Evolutionary conservation across 75 land plant species (phyloP), one percentile per base, ranked within the genome.

Genomic region (Pinus taeda): DNA sequence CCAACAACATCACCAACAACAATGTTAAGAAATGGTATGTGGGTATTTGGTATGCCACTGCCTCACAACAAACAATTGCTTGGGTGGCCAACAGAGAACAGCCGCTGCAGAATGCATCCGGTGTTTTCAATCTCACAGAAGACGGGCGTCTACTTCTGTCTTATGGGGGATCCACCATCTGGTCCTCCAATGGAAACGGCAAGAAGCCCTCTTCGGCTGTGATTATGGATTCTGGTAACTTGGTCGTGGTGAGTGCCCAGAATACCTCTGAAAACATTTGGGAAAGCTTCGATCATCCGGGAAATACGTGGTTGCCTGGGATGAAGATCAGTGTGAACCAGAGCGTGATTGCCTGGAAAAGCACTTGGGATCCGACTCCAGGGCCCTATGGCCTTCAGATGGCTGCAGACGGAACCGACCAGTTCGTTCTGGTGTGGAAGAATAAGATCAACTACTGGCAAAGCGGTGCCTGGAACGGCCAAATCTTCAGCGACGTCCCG

Each of bases 211-310:
- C 53, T 45, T 37, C 60, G 26, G 36, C 56, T 8, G n/a, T 56
- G 22, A 33, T 79, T 2, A 30, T 3, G 49, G 64, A 79, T 24
- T 24, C 75, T 6, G 76, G 80, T 13, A 79, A 79, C 58, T 37
- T 45, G 53, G 8, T 7, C 1, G 53, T 45, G 8, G 9, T 45
- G 53, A 45, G 53, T 45, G 53, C 11, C 9, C 9, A 45, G 73
- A 26, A 60, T 36, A 33, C 62, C 30, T 55, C 26, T 17, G 66
- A 30, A 18, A 12, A 57, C 21, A 21, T 74, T 21, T 91, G 93
- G 93, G 85, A 91, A 71, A 88, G 87, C 80, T 91, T 91, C 78
- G 87, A 87, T 39, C 73, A 83, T 63, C 94, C 94, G 22, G 74
- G 85, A 26, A 79, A 91, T 49, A 88, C 90, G 15, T 59, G 82